phyloP scores from a whole-genome alignment of 441 rosid genomes.

The Euphorbia celastroides region DNA sequence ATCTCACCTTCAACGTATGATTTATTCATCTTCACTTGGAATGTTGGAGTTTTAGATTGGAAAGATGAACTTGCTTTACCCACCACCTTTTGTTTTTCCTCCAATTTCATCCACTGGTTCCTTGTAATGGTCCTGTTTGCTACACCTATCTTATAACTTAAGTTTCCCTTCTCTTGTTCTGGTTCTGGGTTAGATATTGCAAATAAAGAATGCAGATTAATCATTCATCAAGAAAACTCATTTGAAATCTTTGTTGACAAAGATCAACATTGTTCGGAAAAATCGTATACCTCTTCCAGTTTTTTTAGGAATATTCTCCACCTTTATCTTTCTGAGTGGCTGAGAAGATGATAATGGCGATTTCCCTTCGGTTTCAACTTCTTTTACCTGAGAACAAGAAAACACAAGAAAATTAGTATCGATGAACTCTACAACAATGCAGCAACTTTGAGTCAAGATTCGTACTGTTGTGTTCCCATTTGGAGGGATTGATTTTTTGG shows the following conservation, averaged over 20 bases:
- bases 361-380: not conserved
- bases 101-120: not conserved
- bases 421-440: no score
- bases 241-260: not conserved
- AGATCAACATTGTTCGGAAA: not conserved
- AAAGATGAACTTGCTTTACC: constrained; percentile 14
- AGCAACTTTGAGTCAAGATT: constrained; percentile 21
- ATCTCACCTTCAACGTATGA: constrained; percentile 3
- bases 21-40: constrained; percentile 23
- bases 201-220: not conserved
- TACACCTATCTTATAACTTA: not conserved
- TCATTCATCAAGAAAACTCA: not conserved
- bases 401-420: no score
- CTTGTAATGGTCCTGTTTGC: not conserved
- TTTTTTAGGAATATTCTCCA: not conserved
- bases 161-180: not conserved
- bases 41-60: constrained; percentile 19
- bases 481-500: constrained; percentile 36
- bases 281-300: not conserved
- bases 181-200: not conserved
- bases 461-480: no score
- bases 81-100: constrained; percentile 16
- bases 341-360: not conserved
- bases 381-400: constrained; percentile 13
- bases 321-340: constrained; percentile 6